Conservation (phyloP, 108 stramenopile species). For the Bacterosira constricta region DNA sequence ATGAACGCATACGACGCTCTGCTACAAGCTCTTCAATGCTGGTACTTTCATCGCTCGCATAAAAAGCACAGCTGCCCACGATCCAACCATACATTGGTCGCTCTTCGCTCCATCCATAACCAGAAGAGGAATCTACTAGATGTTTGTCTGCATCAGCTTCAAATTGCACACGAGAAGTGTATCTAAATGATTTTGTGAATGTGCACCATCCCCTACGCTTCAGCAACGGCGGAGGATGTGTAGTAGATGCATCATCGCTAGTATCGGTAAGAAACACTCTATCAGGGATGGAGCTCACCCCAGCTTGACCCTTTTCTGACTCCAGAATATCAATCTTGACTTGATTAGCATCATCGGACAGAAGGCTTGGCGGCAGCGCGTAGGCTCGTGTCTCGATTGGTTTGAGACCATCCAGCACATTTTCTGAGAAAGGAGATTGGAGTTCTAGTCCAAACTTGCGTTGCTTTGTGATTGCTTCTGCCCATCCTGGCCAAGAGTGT, state of each 20-base stretch:
- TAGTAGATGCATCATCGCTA: not conserved
- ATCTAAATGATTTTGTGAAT: conserved; percentile 49
- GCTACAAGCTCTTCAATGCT: conserved; percentile 5
- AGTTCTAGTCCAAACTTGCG: conserved; percentile 68
- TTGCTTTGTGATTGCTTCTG: not conserved
- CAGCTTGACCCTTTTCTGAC: conserved; percentile 52
- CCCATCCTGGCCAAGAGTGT: conserved; percentile 22
- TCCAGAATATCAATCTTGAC: conserved; percentile 59
- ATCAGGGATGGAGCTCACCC: conserved; percentile 53
- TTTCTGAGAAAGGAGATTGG: conserved; percentile 69
- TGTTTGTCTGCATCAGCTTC: conserved; percentile 60
- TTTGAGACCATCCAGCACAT: conserved; percentile 60
- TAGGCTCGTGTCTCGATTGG: conserved; percentile 77
- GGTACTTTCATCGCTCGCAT: not conserved
- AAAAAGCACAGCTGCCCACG: conserved; percentile 38
- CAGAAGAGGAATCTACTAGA: conserved; percentile 56
- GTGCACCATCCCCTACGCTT: conserved; percentile 62
- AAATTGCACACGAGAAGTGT: conserved; percentile 47
- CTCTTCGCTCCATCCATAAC: conserved; percentile 75
- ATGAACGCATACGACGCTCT: conserved; percentile 22
- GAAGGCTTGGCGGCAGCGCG: conserved; percentile 58
- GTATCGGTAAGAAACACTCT: conserved; percentile 3
- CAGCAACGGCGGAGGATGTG: conserved; percentile 4
- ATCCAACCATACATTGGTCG: conserved; percentile 70
- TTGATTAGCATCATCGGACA: conserved; percentile 31